Conservation (phyloP, 148 eudicot species). For the Polygonum aviculare region DNA sequence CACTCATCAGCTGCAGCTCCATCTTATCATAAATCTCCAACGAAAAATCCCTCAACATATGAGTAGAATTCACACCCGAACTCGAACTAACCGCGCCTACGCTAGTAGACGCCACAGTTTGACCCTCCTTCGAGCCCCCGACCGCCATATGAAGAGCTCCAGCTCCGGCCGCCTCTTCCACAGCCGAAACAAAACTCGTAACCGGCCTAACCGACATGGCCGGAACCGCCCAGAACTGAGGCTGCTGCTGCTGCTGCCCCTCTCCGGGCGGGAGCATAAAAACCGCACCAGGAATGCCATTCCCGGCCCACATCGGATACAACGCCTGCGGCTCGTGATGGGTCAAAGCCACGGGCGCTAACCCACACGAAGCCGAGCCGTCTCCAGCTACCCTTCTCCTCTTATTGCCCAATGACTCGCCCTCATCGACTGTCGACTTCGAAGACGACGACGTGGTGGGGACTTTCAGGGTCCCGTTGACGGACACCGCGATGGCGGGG, state of each 20-base stretch:
- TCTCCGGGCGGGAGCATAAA: conserved; percentile 27
- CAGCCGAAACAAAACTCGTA: conserved; percentile 20
- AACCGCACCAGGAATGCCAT: conserved; percentile 20
- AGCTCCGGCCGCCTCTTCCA: conserved; percentile 11
- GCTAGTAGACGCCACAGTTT: background rate
- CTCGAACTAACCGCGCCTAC: conserved; percentile 17
- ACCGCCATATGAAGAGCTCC: conserved; percentile 8
- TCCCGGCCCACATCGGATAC: conserved; percentile 57
- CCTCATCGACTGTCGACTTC: background rate
- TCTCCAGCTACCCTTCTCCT: background rate
- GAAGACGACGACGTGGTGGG: conserved; percentile 38
- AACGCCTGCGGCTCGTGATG: conserved; percentile 27
- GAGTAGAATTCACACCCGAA: conserved; percentile 15
- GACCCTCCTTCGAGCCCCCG: background rate
- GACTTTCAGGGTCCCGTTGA: conserved; percentile 69
- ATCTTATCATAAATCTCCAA: conserved; percentile 53
- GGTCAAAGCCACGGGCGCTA: background rate
- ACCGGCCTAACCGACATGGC: conserved; percentile 34
- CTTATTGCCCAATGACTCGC: background rate
- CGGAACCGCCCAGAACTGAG: conserved; percentile 75
- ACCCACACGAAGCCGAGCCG: background rate
- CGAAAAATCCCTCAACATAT: conserved; percentile 55
- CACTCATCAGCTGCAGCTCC: conserved; percentile 81
- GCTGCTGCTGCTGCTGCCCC: conserved; percentile 40
- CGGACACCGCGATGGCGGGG: conserved; percentile 93